Evolutionary conservation across 2,329 filamentous ascomycete genomes (phyloP).

Genomic region (Talaromyces piceae): DNA sequence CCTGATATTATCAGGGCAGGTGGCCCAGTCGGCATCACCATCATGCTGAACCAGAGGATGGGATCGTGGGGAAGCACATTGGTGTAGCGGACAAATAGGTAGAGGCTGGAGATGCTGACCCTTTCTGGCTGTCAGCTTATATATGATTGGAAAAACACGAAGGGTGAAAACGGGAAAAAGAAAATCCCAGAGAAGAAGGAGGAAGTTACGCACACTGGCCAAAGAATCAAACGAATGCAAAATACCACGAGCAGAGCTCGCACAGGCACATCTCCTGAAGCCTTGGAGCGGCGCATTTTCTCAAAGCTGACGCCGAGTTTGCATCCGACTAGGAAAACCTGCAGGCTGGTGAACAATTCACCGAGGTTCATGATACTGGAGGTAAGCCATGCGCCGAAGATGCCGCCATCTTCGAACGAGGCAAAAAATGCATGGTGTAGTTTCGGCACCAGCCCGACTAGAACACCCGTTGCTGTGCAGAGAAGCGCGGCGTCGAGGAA

Average conservation of each 20-base stretch:
- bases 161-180: too few relatives aligned
- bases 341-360: conserved; percentile 56
- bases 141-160: background rate
- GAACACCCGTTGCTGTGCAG: conserved; percentile 51
- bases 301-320: conserved; percentile 51
- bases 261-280: conserved; percentile 31
- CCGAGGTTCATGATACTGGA: conserved; percentile 55
- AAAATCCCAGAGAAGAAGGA: background rate
- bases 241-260: conserved; percentile 46
- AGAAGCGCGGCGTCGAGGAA: conserved; percentile 58
- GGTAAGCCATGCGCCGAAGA: conserved; percentile 61
- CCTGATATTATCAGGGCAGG: conserved; percentile 48
- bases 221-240: conserved; percentile 52
- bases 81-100: conserved; percentile 47
- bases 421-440: conserved; percentile 58
- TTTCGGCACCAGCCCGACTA: conserved; percentile 53
- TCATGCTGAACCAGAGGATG: conserved; percentile 59
- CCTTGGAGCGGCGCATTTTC: conserved; percentile 30
- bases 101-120: conserved; percentile 50
- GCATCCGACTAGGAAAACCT: conserved; percentile 60
- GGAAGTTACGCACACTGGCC: conserved; percentile 41
- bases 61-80: conserved; percentile 49
- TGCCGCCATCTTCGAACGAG: conserved; percentile 50
- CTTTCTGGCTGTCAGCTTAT: conserved; percentile 12
- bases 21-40: conserved; percentile 52